Percentiles rank a stretch among this genome's conserved stretches.
Evolutionary conservation across 176 grass and related monocot genomes (phyloP).

Genomic region (Carex kokanica): DNA sequence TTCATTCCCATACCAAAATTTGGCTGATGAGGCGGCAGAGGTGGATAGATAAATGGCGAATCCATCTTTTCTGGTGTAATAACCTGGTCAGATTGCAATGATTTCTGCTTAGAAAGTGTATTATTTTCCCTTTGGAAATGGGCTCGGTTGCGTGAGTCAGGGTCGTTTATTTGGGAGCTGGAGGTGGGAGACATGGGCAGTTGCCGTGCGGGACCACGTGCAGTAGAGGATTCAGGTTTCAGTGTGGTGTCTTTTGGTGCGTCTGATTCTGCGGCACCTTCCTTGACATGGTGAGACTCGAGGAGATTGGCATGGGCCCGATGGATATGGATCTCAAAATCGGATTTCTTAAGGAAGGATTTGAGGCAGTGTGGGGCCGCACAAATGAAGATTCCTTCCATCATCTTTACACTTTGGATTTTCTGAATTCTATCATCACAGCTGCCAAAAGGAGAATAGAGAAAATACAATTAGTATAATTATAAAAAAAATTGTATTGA

Average conservation of each 20-base stretch:
- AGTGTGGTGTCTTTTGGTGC: constrained; percentile 47
- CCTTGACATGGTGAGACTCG: constrained; percentile 43
- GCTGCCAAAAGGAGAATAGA: constrained; percentile 47
- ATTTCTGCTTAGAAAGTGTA: constrained; percentile 40
- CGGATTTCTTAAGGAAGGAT: constrained; percentile 74
- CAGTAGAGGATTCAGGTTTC: constrained; percentile 73
- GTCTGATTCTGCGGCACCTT: constrained; percentile 55
- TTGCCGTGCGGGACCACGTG: constrained; percentile 53
- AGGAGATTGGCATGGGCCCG: constrained; percentile 63
- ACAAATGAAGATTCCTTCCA: constrained; percentile 98
- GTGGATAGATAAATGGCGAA: constrained; percentile 55
- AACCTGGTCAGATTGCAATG: constrained; percentile 46
- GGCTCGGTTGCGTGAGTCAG: constrained; percentile 48
- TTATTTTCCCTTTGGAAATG: constrained; percentile 67
- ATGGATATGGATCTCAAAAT: constrained; percentile 73
- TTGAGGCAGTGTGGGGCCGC: constrained; percentile 93
- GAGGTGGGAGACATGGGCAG: constrained; percentile 50
- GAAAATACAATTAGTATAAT: constrained; percentile 6
- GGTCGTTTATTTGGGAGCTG: constrained; percentile 58
- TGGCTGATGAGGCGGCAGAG: constrained; percentile 49
- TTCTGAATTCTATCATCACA: constrained; percentile 98
- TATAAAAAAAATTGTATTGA: not conserved
- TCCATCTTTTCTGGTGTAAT: constrained; percentile 44
- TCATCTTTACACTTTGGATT: constrained; percentile 91
- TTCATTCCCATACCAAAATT: constrained; percentile 78